Percentiles rank a stretch among this genome's conserved stretches.
These are phyloP conservation scores for Spencermartinsiella ligniputridi DNA, from an alignment of 1,139 yeast species.

Conservation along the genomic window DNA sequence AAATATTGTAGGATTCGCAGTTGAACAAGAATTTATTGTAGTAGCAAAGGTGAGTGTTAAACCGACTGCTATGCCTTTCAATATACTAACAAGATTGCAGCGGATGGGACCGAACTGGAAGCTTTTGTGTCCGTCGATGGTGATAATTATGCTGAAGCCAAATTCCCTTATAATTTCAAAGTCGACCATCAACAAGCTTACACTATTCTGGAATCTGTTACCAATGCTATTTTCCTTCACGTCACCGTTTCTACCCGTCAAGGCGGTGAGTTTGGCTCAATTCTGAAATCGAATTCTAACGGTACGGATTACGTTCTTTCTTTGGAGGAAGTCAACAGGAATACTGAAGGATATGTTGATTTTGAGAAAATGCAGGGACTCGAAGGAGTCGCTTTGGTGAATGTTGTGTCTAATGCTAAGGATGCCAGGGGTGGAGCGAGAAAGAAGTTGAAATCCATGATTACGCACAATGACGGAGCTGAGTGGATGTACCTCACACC, in stretches of 20 bases:
- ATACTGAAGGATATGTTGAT: conserved; percentile 73
- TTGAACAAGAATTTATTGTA: conserved; percentile 61
- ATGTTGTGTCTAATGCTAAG: conserved; percentile 56
- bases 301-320: conserved; percentile 87
- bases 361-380: conserved; percentile 79
- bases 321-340: conserved; percentile 71
- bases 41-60: conserved; percentile 54
- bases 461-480: conserved; percentile 90
- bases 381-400: conserved; percentile 82
- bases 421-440: conserved; percentile 36
- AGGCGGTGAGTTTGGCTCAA: conserved; percentile 65
- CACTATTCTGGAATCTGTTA: conserved; percentile 72
- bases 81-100: conserved; percentile 3
- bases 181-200: conserved; percentile 71
- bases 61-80: conserved; percentile 6
- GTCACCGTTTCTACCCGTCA: conserved; percentile 58
- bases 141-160: conserved; percentile 67
- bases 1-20: conserved; percentile 59
- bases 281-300: conserved; percentile 89
- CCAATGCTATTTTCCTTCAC: conserved; percentile 77
- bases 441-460: conserved; percentile 63
- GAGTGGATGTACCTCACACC: conserved; percentile 73
- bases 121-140: conserved; percentile 85
- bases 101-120: conserved; percentile 35
- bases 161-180: conserved; percentile 66